phyloP scores from a whole-genome alignment of 2,329 filamentous ascomycete species.

The Beauveria varroae region DNA sequence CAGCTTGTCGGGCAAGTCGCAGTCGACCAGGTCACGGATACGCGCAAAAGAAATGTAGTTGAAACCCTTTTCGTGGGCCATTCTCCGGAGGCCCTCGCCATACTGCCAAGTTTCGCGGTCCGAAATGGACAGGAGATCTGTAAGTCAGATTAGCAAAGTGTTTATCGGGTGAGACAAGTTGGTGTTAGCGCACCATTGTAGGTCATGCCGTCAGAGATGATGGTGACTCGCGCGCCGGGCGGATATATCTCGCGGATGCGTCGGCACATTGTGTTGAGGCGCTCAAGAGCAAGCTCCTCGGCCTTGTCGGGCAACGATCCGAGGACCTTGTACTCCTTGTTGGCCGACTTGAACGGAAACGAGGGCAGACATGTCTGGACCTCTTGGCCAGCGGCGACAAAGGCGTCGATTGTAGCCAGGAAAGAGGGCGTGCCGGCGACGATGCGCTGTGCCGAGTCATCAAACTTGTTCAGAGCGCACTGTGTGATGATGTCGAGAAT shows the following conservation, averaged over 20 bases:
- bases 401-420: conserved; percentile 16
- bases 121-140: conserved; percentile 40
- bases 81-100: conserved; percentile 33
- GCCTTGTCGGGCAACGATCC: conserved; percentile 24
- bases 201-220: conserved; percentile 45
- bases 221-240: conserved; percentile 26
- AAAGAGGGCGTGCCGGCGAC: conserved; percentile 17
- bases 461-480: conserved; percentile 22
- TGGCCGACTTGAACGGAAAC: conserved; percentile 27
- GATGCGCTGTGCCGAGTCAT: conserved; percentile 15
- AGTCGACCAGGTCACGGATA: conserved; percentile 36
- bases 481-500: conserved; percentile 21
- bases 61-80: conserved; percentile 31
- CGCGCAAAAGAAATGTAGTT: conserved; percentile 37
- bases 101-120: conserved; percentile 42
- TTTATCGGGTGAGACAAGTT: too few relatives aligned
- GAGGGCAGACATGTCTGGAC: conserved; percentile 22
- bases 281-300: conserved; percentile 21
- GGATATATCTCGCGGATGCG: conserved; percentile 21
- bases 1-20: conserved; percentile 30
- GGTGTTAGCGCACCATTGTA: conserved; percentile 39
- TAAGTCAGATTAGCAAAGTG: too few relatives aligned
- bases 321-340: conserved; percentile 26
- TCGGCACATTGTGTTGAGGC: conserved; percentile 21
- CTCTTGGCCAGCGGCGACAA: conserved; percentile 15